These are phyloP conservation scores for Colletotrichum sp. DNA, from an alignment of 2,329 filamentous ascomycete genomes.

Conservation along the genomic window DNA sequence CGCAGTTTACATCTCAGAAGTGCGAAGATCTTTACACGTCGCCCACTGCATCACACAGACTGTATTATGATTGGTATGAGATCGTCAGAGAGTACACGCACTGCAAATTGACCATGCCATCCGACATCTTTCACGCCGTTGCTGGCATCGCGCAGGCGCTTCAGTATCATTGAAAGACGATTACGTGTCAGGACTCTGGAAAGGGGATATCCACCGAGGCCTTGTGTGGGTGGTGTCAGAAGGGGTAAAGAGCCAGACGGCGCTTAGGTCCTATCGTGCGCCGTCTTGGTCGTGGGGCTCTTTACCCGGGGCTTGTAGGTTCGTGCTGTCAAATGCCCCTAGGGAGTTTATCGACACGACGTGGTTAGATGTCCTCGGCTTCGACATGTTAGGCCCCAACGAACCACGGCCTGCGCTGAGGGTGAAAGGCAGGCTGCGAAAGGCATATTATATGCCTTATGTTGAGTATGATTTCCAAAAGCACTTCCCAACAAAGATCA, in stretches of 20 bases:
- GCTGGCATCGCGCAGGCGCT: accelerated
- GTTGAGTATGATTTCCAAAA: not conserved
- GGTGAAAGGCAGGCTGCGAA: accelerated
- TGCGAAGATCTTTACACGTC: accelerated
- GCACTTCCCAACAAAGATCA: accelerated
- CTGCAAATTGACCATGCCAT: not conserved
- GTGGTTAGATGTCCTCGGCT: not conserved
- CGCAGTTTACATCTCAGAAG: not conserved
- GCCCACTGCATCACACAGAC: accelerated
- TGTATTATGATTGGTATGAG: accelerated
- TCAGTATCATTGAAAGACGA: accelerated
- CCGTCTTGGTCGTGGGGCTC: not conserved
- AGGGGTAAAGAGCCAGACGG: not conserved
- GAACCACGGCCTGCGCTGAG: not conserved
- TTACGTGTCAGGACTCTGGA: accelerated
- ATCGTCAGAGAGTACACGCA: not conserved
- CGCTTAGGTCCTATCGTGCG: accelerated
- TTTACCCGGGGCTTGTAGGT: accelerated
- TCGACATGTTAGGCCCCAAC: accelerated
- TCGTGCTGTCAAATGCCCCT: not conserved
- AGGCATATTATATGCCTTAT: not conserved
- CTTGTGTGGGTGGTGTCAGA: accelerated
- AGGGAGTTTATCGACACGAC: not conserved
- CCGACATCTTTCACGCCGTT: not conserved
- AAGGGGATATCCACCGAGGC: accelerated